These are phyloP conservation scores for Pelagophyceae sp. DNA, from an alignment of 352 stramenopile genomes.

Conservation along the genomic window DNA sequence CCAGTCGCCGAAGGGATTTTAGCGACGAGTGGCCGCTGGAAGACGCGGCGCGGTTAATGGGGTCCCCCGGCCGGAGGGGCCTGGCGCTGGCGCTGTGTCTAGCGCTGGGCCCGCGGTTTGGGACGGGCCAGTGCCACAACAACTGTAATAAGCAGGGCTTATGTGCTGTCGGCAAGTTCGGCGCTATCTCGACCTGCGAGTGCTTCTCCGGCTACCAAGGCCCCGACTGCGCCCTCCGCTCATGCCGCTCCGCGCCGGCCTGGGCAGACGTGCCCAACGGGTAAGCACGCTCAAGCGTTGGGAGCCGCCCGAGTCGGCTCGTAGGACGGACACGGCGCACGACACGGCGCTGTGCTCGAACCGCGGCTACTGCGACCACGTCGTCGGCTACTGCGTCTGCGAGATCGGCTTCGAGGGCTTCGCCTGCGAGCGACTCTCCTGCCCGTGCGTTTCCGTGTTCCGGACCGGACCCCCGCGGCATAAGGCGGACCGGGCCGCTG, in stretches of 20 bases:
- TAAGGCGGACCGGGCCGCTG: too few relatives aligned
- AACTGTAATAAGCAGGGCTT: conserved; percentile 21
- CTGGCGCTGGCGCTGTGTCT: background rate
- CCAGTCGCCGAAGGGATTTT: too few relatives aligned
- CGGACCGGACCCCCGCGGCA: too few relatives aligned
- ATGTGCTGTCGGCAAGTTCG: background rate
- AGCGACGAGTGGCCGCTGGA: too few relatives aligned
- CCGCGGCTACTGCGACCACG: conserved; percentile 51
- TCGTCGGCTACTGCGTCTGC: conserved; percentile 57
- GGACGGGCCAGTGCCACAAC: conserved; percentile 18
- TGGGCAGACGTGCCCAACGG: conserved; percentile 22
- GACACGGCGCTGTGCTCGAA: conserved; percentile 4
- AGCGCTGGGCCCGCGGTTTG: background rate
- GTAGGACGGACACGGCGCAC: conserved; percentile 25
- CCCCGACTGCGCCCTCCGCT: conserved; percentile 51
- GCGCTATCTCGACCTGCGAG: background rate
- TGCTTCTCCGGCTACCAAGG: conserved; percentile 64
- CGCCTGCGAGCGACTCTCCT: conserved; percentile 49
- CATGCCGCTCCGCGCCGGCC: conserved; percentile 45
- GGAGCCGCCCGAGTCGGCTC: conserved; percentile 5
- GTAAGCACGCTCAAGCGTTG: too few relatives aligned
- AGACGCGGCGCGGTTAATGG: too few relatives aligned
- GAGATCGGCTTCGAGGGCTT: conserved; percentile 61
- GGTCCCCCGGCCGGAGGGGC: background rate
- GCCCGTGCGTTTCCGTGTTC: too few relatives aligned